Conservation (phyloP, 108 stramenopile species). For the Pelagomonas calceolata region DNA sequence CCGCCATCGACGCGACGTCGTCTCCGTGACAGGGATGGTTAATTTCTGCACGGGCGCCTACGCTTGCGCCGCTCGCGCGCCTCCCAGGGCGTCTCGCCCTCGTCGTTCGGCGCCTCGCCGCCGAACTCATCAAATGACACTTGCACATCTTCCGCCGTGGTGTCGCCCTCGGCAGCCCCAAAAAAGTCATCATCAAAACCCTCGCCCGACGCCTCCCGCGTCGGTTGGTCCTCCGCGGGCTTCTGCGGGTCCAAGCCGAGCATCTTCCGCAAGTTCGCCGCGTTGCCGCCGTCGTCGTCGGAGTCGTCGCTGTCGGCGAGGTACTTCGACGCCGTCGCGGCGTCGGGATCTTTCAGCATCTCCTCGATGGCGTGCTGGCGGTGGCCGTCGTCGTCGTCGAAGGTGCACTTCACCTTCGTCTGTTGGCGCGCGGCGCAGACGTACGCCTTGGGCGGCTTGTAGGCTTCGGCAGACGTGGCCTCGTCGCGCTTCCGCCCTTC, state of each 20-base stretch:
- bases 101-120: not conserved
- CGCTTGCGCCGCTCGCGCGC: not conserved
- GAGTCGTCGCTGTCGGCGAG: slow-evolving; percentile 1
- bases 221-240: not conserved
- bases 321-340: not conserved
- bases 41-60: too few relatives aligned
- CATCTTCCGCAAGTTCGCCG: not conserved
- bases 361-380: not conserved
- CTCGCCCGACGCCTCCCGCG: not conserved
- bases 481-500: slow-evolving; percentile 24
- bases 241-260: not conserved
- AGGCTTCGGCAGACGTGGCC: slow-evolving; percentile 17
- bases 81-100: not conserved
- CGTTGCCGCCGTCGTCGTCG: not conserved
- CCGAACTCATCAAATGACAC: not conserved
- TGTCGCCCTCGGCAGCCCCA: not conserved
- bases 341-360: not conserved
- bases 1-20: too few relatives aligned
- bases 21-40: too few relatives aligned
- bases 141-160: not conserved
- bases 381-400: slow-evolving; percentile 36
- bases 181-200: not conserved
- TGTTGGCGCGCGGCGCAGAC: slow-evolving; percentile 29
- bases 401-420: slow-evolving; percentile 42
- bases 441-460: slow-evolving; percentile 34